Base-by-base conservation (phyloP, 805 yeast genomes). In the Komagataella pastoris region DNA sequence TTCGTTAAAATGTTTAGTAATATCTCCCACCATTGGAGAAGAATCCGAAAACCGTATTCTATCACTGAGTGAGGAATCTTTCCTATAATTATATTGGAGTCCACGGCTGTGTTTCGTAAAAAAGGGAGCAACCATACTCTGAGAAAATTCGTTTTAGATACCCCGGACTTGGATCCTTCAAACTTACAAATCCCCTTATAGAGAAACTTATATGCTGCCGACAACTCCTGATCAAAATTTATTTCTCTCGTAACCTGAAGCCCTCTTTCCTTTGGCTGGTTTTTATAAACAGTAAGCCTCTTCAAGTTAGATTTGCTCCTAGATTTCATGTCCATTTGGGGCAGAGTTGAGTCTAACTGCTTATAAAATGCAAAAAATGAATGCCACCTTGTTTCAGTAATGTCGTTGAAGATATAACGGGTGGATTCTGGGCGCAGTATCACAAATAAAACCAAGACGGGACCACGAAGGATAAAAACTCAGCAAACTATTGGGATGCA, bases 11-110 rank as follows among this genome's bases (percentile, higher is more conserved):
- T 55, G 6, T 54, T 51, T 17, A 78, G 57, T 14, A 78, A 59
- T n/a, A 73, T 65, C n/a, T 64, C 57, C 83, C 83, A 79, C 83
- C 83, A 79, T 56, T 67, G 69, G 7, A 72, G 56, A 17, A 77
- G 53, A 6, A 56, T 44, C 2, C 48, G 7, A 14, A 30, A 30
- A 6, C 40, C 40, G 8, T 30, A 30, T 4, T 30, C 40, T 10
- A 30, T 30, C 40, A 30, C 40, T 30, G 40, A 30, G 14, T 5
- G 40, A 7, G 14, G 40, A 30, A 30, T 30, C 40, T 30, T 30
- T 10, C 40, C 40, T 1, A 8, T 30, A 10, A 30, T 8, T 30
- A 30, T 30, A 10, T 30, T 10, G 14, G 40, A 30, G 14, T 30
- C 40, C 40, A 30, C 40, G n/a, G 12, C 7, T 52, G 51, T 52